Base-by-base conservation (phyloP, 306 rosid genomes). In the Ammopiptanthus mongolicus region DNA sequence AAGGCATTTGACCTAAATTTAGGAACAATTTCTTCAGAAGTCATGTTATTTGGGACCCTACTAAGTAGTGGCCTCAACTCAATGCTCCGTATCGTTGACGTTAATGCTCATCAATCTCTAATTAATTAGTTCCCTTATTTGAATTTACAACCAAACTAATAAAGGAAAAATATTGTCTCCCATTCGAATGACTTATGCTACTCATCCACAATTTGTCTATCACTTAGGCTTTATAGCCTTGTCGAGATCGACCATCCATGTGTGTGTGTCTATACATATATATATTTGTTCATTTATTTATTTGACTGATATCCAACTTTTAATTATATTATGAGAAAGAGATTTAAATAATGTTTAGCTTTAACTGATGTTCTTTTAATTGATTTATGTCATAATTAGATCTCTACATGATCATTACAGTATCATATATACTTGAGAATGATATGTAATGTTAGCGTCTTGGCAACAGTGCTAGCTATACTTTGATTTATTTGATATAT, bases 11-110 rank as follows among this genome's bases (percentile, higher is more conserved):
- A 79, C 86, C 81, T 65, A 65, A 62, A 74, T 72, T 78, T 61
- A 37, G 72, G 71, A 87, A 81, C 47, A 41, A 68, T 46, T 84
- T 78, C 42, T 83, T 51, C 58, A 73, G 33, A 78, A 53, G 63
- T 64, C 87, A 76, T 82, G 83, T 81, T 88, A 72, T 75, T 77
- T 65, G 55, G 89, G 91, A 80, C 78, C 86, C 93, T 87, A 84
- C 80, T 71, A 84, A 74, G 9, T 8, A 9, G 74, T 77, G 85
- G 71, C 65, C 79, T 80, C 60, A 64, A 29, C 77, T 69, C 77
- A 42, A 39, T 70, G 50, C 83, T 47, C 76, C 47, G 77, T 41
- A 75, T 63, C 82, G 41, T 84, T 62, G 66, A 71, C 78, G 66
- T 83, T 47, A 64, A 64, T 76, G 62, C 66, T 69, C 76, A 44